Percentiles rank a stretch among this genome's conserved stretches.
Conservation (phyloP, 257 asterid species). For the Solanum medicagineum region DNA sequence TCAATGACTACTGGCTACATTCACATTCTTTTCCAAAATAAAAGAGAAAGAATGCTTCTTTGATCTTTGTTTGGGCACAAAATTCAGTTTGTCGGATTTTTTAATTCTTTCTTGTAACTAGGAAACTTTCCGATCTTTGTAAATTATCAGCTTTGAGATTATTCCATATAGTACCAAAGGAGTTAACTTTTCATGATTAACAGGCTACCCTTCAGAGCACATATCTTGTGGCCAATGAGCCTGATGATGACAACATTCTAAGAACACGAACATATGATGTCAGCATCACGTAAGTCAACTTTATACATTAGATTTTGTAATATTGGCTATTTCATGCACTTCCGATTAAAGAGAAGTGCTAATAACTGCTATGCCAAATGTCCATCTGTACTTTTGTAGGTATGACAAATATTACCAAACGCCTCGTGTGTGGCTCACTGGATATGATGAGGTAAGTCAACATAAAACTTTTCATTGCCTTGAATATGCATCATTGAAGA, state of each 20-base stretch:
- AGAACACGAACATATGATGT: slow-evolving; percentile 92
- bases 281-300: slow-evolving; percentile 82
- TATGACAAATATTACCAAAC: slow-evolving; percentile 98
- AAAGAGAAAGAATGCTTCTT: neutral
- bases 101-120: no score
- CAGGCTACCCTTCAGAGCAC: slow-evolving; percentile 73
- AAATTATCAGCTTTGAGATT: neutral
- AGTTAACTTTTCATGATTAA: neutral
- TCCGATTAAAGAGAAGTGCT: neutral
- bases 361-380: neutral
- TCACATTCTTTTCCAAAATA: neutral
- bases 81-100: neutral
- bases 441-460: slow-evolving; percentile 83
- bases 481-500: neutral
- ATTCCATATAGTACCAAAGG: neutral
- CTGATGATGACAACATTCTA: slow-evolving; percentile 87
- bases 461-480: neutral
- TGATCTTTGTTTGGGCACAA: neutral
- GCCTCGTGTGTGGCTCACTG: slow-evolving; percentile 99
- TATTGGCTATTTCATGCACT: neutral
- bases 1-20: neutral
- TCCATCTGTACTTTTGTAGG: slow-evolving; percentile 24
- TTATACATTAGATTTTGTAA: neutral
- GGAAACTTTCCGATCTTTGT: neutral
- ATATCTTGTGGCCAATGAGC: slow-evolving; percentile 83